A percentile compares a stretch with the other conserved stretches of the same genome.
These are phyloP conservation scores for Trypanosoma brucei DNA, from an alignment of 208 protist species.

Conservation along the genomic window DNA sequence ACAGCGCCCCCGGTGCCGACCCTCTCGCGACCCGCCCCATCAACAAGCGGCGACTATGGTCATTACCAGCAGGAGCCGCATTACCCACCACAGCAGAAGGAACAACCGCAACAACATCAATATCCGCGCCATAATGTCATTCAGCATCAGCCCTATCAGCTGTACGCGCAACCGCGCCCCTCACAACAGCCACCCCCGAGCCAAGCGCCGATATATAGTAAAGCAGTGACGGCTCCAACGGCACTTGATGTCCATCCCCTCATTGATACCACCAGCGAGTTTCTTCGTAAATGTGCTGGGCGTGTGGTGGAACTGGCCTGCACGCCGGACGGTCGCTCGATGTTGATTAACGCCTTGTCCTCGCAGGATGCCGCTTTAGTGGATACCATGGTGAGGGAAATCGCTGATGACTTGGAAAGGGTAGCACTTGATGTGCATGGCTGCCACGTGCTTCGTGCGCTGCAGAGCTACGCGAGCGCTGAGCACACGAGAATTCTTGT, in stretches of 20 bases:
- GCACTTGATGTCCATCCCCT: slow-evolving; percentile 1
- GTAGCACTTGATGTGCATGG: slow-evolving; percentile 65
- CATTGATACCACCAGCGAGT: slow-evolving; percentile 19
- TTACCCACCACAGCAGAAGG: background rate
- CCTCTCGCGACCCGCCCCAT: slow-evolving; percentile 2
- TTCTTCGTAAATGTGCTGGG: slow-evolving; percentile 29
- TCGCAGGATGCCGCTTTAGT: slow-evolving; percentile 33
- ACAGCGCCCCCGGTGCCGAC: background rate
- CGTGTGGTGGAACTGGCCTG: slow-evolving; percentile 58
- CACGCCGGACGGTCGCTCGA: slow-evolving; percentile 45
- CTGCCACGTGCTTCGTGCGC: slow-evolving; percentile 68
- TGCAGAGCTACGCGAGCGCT: slow-evolving; percentile 42
- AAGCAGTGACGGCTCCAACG: background rate
- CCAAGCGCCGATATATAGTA: background rate
- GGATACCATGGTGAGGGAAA: slow-evolving; percentile 39
- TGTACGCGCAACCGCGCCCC: background rate
- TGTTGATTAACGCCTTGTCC: slow-evolving; percentile 45
- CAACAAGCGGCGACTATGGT: background rate
- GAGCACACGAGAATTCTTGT: slow-evolving; percentile 55
- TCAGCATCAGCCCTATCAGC: background rate
- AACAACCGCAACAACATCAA: background rate
- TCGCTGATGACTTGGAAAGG: slow-evolving; percentile 42
- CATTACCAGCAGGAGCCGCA: background rate
- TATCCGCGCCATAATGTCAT: background rate
- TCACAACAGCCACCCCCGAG: background rate